Evolutionary conservation across 108 stramenopile genomes (phyloP).

Genomic region (Nannochloropsis salina): DNA sequence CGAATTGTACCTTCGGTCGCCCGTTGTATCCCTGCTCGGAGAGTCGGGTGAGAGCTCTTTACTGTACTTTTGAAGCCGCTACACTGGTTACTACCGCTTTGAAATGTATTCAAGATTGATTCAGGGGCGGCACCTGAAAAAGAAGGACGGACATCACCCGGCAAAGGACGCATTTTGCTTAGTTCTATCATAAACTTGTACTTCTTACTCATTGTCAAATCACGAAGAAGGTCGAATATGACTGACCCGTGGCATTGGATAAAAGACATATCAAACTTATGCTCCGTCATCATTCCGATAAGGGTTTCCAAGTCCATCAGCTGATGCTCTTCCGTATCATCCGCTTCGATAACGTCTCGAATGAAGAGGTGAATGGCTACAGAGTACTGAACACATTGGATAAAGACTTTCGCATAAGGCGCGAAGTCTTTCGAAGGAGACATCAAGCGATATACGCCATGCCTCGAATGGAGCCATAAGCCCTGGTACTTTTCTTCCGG

Average conservation of each 20-base stretch:
- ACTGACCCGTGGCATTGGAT: background rate
- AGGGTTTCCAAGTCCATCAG: background rate
- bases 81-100: background rate
- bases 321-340: background rate
- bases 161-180: background rate
- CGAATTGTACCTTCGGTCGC: too few relatives aligned
- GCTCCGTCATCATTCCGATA: background rate
- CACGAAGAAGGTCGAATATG: background rate
- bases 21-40: background rate
- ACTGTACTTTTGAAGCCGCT: background rate
- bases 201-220: constrained; percentile 20
- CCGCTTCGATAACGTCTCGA: background rate
- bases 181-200: background rate
- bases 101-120: too few relatives aligned
- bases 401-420: background rate
- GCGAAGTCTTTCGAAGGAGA: background rate
- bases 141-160: background rate
- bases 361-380: background rate
- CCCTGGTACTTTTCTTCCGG: background rate
- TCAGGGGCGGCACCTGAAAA: background rate
- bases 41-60: background rate
- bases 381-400: background rate
- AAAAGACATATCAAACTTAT: background rate
- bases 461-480: background rate
- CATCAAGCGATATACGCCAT: background rate